Conservation (phyloP, 83 land plant species). For the Picea abies region DNA sequence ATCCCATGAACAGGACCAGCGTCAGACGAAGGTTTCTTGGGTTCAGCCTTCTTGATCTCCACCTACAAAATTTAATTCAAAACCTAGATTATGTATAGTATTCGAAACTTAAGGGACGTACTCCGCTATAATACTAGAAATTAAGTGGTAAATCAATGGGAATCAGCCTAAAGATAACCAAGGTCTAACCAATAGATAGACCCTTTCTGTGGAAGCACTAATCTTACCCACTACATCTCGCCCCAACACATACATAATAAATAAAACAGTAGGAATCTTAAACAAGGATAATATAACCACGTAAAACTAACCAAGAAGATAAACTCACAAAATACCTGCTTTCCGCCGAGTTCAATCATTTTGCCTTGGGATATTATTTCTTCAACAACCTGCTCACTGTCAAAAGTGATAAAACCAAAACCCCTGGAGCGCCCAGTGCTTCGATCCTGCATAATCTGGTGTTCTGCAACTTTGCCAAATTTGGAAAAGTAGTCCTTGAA, state of each 20-base stretch:
- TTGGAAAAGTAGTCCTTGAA: constrained; percentile 66
- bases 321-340: constrained; percentile 49
- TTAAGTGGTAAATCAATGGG: too few species aligned
- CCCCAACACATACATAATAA: too few species aligned
- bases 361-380: constrained; percentile 60
- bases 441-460: constrained; percentile 85
- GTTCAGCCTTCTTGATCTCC: constrained; percentile 96
- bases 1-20: constrained; percentile 49
- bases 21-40: constrained; percentile 68
- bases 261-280: too few species aligned
- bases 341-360: constrained; percentile 75
- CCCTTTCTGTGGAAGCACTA: too few species aligned
- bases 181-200: too few species aligned
- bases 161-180: too few species aligned
- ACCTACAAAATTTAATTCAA: constrained; percentile 52
- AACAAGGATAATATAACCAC: too few species aligned
- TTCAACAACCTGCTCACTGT: constrained; percentile 76
- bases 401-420: constrained; percentile 87
- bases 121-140: too few species aligned
- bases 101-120: too few species aligned
- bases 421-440: constrained; percentile 80
- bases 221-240: too few species aligned
- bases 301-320: background rate
- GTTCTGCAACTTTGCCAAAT: constrained; percentile 69
- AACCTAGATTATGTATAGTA: constrained; percentile 29